Percentiles rank a stretch among this genome's conserved stretches.
phyloP scores from a whole-genome alignment of 202 grass and related monocot species.

The Hordeum pubiflorum region DNA sequence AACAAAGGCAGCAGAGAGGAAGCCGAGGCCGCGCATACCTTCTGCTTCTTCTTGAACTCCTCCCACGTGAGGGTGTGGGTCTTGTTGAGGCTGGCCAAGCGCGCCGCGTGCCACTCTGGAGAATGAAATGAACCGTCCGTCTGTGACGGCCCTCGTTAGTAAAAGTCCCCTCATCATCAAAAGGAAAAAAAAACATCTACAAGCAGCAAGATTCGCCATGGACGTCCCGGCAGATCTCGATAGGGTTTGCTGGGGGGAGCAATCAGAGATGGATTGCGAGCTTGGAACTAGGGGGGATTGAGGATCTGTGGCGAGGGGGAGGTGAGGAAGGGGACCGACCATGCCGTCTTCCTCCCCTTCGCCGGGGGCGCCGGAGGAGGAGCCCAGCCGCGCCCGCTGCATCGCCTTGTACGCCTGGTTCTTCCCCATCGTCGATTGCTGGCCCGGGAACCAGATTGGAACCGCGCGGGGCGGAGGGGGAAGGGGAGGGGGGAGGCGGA shows the following conservation, averaged over 20 bases:
- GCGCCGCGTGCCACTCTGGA: conserved; percentile 99
- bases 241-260: not conserved
- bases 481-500: not conserved
- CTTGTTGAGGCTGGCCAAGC: conserved; percentile 93
- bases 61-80: conserved; percentile 98
- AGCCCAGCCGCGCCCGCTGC: conserved; percentile 85
- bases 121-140: conserved; percentile 99
- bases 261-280: not conserved
- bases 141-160: conserved; percentile 96
- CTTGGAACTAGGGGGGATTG: not conserved
- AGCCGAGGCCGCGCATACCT: conserved; percentile 36
- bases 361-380: conserved; percentile 56
- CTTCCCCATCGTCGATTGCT: conserved; percentile 56
- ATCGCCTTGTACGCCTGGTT: conserved; percentile 99
- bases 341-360: conserved; percentile 87
- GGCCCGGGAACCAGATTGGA: conserved; percentile 21
- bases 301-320: conserved; percentile 6
- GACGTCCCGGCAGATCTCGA: not conserved
- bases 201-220: not conserved
- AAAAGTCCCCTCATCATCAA: conserved; percentile 31
- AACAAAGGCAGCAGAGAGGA: not conserved
- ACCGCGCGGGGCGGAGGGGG: not conserved
- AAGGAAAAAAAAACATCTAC: not conserved
- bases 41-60: conserved; percentile 99
- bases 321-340: conserved; percentile 95